These are phyloP conservation scores for Globisporangium solare DNA, from an alignment of 352 stramenopile species.

Conservation along the genomic window DNA sequence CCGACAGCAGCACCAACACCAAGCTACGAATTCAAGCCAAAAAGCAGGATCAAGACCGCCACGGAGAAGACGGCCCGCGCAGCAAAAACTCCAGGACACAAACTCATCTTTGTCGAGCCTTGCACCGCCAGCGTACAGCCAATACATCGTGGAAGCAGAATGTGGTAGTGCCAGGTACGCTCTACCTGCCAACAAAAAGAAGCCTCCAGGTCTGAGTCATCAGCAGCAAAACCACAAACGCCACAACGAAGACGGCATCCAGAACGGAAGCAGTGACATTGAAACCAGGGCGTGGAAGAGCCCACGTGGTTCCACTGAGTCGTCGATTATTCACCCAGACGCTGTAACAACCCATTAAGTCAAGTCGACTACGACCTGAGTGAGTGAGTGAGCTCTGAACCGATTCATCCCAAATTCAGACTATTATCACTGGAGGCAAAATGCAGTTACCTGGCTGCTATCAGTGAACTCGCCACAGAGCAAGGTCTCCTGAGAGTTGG, in stretches of 20 bases:
- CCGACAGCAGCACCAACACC: neutral
- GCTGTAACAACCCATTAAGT: neutral
- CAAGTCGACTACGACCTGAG: neutral
- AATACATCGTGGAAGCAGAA: neutral
- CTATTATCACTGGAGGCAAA: no score
- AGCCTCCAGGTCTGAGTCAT: neutral
- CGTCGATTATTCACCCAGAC: neutral
- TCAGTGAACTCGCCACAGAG: no score
- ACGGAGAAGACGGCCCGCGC: constrained; percentile 7
- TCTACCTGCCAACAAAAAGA: neutral
- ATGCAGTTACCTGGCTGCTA: no score
- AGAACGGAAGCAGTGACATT: neutral
- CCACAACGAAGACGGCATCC: constrained; percentile 3
- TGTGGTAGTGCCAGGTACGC: neutral
- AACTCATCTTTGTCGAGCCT: constrained; percentile 3
- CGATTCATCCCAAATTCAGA: no score
- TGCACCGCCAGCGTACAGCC: neutral
- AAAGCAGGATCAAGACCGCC: neutral
- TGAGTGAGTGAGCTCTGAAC: neutral
- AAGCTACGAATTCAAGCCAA: neutral
- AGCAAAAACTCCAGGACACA: constrained; percentile 5
- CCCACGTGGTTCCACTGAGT: constrained; percentile 3
- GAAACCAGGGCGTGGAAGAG: constrained; percentile 10
- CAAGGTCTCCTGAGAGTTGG: no score
- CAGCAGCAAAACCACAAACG: constrained; percentile 10